Base-by-base conservation (phyloP, 139 green algal species). In the Bryopsis sp. region DNA sequence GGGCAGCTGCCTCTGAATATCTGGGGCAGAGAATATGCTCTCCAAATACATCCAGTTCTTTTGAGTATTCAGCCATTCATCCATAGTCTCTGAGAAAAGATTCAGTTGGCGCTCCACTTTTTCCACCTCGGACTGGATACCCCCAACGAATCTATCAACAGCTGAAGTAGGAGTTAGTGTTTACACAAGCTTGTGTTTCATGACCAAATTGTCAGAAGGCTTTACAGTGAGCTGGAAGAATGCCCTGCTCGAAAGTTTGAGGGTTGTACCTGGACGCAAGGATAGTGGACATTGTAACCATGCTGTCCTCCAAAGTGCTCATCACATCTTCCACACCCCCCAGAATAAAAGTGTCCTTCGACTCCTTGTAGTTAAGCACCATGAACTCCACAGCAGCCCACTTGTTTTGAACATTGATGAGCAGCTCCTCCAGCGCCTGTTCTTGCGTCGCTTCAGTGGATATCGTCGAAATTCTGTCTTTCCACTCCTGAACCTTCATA, bases 21-120 rank as follows among this genome's bases (percentile, higher is more conserved):
- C 86, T 24, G 79, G 78, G 5, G 86, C 86, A 24, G 58, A 76
- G 78, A 95, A 93, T 64, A 95, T 94, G 37, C 77, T 80, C 78
- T 95, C 88, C 62, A 95, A 75, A 78, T 95, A 93, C 84, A 93
- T 89, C 89, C 89, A 95, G 6, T 74, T 79, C 74, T 91, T 92
- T 74, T 95, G 89, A 43, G 69, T 67, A 35, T 79, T 64, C 38
- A 86, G 60, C 82, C 82, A 89, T 75, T 90, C 80, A 64, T 89
- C 83, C 39, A 89, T 74, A 26, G 81, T 90, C 61, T 88, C 80
- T 6, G 73, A 67, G 47, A 92, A 89, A 47, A 86, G 78, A 6
- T 67, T 78, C 1, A 92, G 83, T 68, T 81, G 73, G 39, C 77
- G 71, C 73, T 95, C 82, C 58, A 91, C 74, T 73, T 87, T 86